A percentile compares a stretch with the other conserved stretches of the same genome.
Conservation (phyloP, 2,329 filamentous ascomycete genomes). For the Sporothrix globosa region DNA sequence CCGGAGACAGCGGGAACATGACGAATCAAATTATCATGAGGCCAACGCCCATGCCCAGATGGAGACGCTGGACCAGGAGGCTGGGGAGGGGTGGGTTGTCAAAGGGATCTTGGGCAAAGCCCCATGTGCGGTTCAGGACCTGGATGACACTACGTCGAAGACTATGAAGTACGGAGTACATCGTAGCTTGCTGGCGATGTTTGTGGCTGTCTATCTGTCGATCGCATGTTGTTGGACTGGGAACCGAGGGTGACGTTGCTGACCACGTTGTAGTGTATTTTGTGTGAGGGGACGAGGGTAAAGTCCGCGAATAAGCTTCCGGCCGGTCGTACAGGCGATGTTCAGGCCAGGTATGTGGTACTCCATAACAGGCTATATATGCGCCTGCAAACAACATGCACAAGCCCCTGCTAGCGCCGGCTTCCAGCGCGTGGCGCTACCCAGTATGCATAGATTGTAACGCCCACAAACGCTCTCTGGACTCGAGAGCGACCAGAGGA, state of each 20-base stretch:
- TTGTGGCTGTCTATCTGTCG: conserved; percentile 8
- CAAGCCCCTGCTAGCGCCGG: conserved; percentile 26
- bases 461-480: not conserved
- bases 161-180: not conserved
- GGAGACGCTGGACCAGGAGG: not conserved
- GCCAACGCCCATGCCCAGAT: not conserved
- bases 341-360: not conserved
- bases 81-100: not conserved
- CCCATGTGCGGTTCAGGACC: not conserved
- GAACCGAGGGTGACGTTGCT: conserved; percentile 14
- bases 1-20: not conserved
- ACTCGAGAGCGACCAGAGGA: no score
- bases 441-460: conserved; percentile 21
- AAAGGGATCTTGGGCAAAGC: not conserved
- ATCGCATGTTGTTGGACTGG: not conserved
- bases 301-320: conserved; percentile 14
- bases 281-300: not conserved
- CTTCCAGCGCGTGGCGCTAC: conserved; percentile 7
- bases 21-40: conserved; percentile 10
- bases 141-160: not conserved
- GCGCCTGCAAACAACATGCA: conserved; percentile 6
- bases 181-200: not conserved
- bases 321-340: not conserved
- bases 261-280: conserved; percentile 12
- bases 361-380: not conserved